phyloP scores from a whole-genome alignment of 345 rosid genomes.

The Mercurialis annua region DNA sequence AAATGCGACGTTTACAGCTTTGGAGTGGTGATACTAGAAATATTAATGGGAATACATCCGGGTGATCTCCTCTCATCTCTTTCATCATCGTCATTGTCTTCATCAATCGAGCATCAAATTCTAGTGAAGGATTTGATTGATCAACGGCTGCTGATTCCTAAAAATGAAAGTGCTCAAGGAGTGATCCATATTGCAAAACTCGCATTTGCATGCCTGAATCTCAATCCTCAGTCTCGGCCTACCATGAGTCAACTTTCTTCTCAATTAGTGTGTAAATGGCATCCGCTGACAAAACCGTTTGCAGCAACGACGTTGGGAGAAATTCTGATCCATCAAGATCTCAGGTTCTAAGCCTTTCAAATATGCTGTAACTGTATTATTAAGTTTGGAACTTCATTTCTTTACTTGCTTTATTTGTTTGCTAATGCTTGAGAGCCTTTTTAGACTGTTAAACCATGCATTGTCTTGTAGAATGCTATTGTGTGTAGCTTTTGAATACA shows the following conservation, averaged over 20 bases:
- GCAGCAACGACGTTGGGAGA: not conserved
- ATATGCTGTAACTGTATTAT: no score
- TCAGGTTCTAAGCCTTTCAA: no score
- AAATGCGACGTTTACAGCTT: conserved; percentile 4
- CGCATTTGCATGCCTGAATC: conserved; percentile 9
- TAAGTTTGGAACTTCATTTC: no score
- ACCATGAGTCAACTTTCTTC: conserved; percentile 11
- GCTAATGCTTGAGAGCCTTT: no score
- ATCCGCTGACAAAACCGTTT: not conserved
- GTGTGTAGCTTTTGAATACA: no score
- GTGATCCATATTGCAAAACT: not conserved
- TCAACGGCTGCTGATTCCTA: not conserved
- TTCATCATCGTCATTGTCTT: not conserved
- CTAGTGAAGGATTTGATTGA: conserved; percentile 6
- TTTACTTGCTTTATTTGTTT: no score
- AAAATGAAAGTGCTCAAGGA: not conserved
- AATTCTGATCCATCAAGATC: no score
- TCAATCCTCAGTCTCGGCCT: conserved; percentile 9
- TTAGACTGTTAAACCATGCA: no score
- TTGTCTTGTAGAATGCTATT: no score
- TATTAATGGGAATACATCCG: not conserved
- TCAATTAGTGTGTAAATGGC: not conserved
- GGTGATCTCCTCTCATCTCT: conserved; percentile 7
- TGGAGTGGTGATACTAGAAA: not conserved
- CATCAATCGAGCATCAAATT: not conserved